Evolutionary conservation across 805 yeast genomes (phyloP).

Genomic region (Blastobotrys parvus): DNA sequence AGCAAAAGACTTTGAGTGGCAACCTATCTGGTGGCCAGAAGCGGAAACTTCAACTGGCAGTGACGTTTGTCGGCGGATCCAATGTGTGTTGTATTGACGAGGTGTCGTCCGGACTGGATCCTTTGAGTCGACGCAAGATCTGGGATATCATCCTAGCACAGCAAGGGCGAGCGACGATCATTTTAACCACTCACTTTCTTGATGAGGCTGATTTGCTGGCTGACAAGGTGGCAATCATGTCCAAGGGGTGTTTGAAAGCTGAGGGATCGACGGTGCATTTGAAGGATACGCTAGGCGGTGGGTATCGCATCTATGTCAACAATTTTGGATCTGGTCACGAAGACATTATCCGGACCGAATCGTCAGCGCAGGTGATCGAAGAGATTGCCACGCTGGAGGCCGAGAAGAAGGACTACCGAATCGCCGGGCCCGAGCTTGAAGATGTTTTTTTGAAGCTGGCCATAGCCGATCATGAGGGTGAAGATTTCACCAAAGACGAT

Average conservation of each 20-base stretch:
- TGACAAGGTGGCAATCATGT: constrained; percentile 27
- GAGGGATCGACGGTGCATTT: constrained; percentile 28
- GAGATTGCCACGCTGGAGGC: constrained; percentile 18
- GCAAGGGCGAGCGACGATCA: constrained; percentile 23
- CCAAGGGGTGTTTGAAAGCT: constrained; percentile 26
- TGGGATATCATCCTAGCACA: constrained; percentile 29
- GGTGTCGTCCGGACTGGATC: constrained; percentile 33
- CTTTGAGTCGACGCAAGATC: constrained; percentile 28
- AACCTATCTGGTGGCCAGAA: constrained; percentile 30
- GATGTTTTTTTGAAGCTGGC: constrained; percentile 28
- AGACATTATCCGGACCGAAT: constrained; percentile 16
- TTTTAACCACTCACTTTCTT: constrained; percentile 30
- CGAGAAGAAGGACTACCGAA: constrained; percentile 19
- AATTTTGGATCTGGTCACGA: constrained; percentile 23
- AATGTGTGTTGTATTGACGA: constrained; percentile 31
- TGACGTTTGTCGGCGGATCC: constrained; percentile 30
- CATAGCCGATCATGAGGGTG: constrained; percentile 19
- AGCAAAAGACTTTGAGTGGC: constrained; percentile 17
- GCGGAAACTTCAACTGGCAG: constrained; percentile 30
- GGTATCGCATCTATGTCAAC: constrained; percentile 23
- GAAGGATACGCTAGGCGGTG: constrained; percentile 28
- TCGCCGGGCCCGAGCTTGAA: constrained; percentile 30
- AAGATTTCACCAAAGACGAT: not conserved
- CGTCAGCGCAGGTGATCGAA: constrained; percentile 21
- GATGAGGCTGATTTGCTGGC: constrained; percentile 32